Conservation (phyloP, 345 rosid genomes). For the Linum lewisii region DNA sequence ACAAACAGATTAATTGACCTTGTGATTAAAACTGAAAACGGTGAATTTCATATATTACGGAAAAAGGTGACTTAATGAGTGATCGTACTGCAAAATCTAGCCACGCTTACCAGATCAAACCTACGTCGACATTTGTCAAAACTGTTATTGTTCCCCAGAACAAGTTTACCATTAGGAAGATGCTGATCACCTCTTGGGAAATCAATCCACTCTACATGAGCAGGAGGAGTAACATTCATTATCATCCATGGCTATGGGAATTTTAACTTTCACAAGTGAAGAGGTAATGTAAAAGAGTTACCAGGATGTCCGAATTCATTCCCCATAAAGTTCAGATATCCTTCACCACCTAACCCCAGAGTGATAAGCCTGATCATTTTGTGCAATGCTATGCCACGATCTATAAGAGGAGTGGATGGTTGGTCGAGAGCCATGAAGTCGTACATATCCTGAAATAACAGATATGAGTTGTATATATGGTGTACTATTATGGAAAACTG, state of each 20-base stretch:
- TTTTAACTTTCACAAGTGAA: not conserved
- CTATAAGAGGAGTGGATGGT: conserved; percentile 69
- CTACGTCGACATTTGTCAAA: conserved; percentile 91
- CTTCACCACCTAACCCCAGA: conserved; percentile 96
- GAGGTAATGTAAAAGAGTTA: conserved; percentile 14
- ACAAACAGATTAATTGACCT: conserved; percentile 4
- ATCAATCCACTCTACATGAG: conserved; percentile 83
- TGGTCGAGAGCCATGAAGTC: conserved; percentile 87
- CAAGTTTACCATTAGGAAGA: conserved; percentile 51
- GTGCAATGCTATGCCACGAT: conserved; percentile 95
- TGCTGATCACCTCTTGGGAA: conserved; percentile 80
- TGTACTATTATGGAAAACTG: not conserved
- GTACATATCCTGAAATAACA: conserved; percentile 72
- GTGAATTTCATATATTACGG: not conserved
- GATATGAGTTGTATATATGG: conserved; percentile 7
- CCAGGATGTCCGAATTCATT: conserved; percentile 99
- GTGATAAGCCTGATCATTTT: conserved; percentile 94
- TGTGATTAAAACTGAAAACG: not conserved
- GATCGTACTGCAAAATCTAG: conserved; percentile 4
- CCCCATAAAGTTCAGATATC: conserved; percentile 96
- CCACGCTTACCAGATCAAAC: conserved; percentile 74
- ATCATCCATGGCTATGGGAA: not conserved
- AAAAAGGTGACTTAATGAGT: not conserved
- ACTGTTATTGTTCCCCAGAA: conserved; percentile 72
- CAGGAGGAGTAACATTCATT: conserved; percentile 1